phyloP scores from a whole-genome alignment of 2,329 filamentous ascomycete genomes.

The Monosporascus ibericus region DNA sequence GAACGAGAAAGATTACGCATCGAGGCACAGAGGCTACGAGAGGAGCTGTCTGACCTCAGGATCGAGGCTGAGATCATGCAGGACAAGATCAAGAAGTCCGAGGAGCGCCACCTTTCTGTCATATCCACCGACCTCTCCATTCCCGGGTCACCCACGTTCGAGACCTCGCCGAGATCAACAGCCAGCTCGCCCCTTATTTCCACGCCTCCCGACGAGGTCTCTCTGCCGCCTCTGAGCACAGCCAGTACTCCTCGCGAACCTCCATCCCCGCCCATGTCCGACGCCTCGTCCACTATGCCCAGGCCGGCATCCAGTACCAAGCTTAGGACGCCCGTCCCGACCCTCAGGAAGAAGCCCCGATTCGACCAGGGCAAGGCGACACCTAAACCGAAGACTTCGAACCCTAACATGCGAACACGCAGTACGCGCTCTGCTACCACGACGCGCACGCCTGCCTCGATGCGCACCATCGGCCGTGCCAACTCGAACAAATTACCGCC shows the following conservation, averaged over 20 bases:
- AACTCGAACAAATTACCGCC: conserved; percentile 45
- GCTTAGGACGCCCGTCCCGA: conserved; percentile 29
- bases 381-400: conserved; percentile 41
- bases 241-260: conserved; percentile 68
- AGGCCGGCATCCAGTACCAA: conserved; percentile 42
- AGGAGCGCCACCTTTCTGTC: conserved; percentile 49
- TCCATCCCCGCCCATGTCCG: conserved; percentile 89
- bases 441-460: conserved; percentile 42
- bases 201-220: conserved; percentile 74
- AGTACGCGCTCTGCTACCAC: conserved; percentile 39
- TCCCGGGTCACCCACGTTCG: conserved; percentile 66
- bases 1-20: conserved; percentile 86
- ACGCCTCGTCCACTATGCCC: conserved; percentile 60
- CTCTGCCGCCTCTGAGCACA: conserved; percentile 43
- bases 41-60: conserved; percentile 88
- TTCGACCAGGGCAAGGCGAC: conserved; percentile 48
- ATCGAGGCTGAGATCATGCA: conserved; percentile 92
- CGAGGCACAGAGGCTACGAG: conserved; percentile 80
- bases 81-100: conserved; percentile 80
- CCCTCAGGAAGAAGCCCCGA: conserved; percentile 39
- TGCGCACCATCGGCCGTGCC: conserved; percentile 37
- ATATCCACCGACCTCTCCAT: conserved; percentile 58
- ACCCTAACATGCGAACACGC: conserved; percentile 29
- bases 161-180: conserved; percentile 74
- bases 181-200: conserved; percentile 84